These are phyloP conservation scores for Phytophthora ramorum DNA, from an alignment of 352 stramenopile species.

Conservation along the genomic window DNA sequence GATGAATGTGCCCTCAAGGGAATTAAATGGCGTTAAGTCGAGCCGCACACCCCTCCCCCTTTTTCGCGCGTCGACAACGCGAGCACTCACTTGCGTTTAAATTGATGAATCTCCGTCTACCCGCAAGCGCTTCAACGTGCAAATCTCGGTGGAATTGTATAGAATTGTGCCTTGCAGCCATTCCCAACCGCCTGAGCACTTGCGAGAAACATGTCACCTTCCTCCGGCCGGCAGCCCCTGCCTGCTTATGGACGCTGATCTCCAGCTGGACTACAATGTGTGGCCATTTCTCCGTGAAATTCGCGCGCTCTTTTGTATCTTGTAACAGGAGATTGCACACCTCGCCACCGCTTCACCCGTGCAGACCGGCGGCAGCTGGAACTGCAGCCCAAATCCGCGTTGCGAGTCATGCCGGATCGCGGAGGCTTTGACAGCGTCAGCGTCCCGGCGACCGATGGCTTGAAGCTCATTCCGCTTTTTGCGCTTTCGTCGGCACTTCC, in stretches of 20 bases:
- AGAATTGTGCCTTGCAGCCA: neutral
- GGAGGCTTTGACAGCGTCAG: neutral
- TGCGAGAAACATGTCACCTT: slow-evolving; percentile 16
- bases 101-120: slow-evolving; percentile 9
- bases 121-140: slow-evolving; percentile 24
- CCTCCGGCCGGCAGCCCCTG: slow-evolving; percentile 1
- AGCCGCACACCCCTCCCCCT: too few relatives aligned
- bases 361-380: slow-evolving; percentile 12
- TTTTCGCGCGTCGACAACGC: slow-evolving; percentile 9
- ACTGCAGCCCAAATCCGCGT: slow-evolving; percentile 18
- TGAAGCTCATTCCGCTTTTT: slow-evolving; percentile 23
- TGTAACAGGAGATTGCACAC: slow-evolving; percentile 19
- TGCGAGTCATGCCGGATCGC: slow-evolving; percentile 5
- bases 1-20: too few relatives aligned
- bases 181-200: slow-evolving; percentile 10
- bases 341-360: slow-evolving; percentile 5
- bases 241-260: slow-evolving; percentile 3
- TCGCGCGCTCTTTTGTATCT: too few relatives aligned
- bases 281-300: too few relatives aligned
- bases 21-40: too few relatives aligned
- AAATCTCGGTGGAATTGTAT: slow-evolving; percentile 21
- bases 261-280: slow-evolving; percentile 12
- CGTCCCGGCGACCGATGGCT: neutral
- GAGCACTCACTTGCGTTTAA: slow-evolving; percentile 19
- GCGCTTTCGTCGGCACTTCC: slow-evolving; percentile 17